Evolutionary conservation across 1,139 yeast genomes (phyloP), one percentile per base, ranked within the genome.

Genomic region (Taphrina betulina): DNA sequence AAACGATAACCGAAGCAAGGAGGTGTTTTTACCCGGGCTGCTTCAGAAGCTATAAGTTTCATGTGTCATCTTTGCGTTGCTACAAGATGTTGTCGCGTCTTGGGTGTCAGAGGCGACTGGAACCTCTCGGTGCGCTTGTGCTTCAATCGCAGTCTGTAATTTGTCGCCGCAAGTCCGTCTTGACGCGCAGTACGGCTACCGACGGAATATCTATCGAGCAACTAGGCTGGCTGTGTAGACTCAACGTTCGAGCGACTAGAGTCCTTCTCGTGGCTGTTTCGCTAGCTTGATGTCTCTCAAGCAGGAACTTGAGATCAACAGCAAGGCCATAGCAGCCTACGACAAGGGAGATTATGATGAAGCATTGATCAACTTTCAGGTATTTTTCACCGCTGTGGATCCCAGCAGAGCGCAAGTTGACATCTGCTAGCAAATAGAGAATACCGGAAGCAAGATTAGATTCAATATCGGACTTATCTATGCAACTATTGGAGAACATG

Each of bases 401-500:
- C 33, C n/a, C n/a, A 29, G 12, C 33, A 14, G 33, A 14, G 12
- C 33, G 33, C n/a, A 29, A 12, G 33, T 14, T 29, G 33, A 29
- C 33, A n/a, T n/a, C n/a, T n/a, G 10, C 8, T 19, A 35, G 50
- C 12, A 12, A 3, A 34, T 52, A 10, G 46, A 50, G 17, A 28
- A 50, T 17, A 33, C 41, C 12, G 24, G 42, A 14, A 38, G 45
- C 36, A 42, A 61, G 53, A 44, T 60, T 33, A 43, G 53, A 31
- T 61, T 61, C 60, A 62, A 62, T 38, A 60, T 61, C 29, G 64
- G 59, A 1, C 52, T 61, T 5, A 48, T 61, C 12, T 48, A 57
- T 38, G 59, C 63, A 19, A 57, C 57, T 12, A 26, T 60, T 38
- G 64, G 62, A 1, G 46, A 59, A 31, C 60, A 61, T 29, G 46